Base-by-base conservation (phyloP, 2,329 filamentous ascomycete genomes). In the Drechslera avenae region DNA sequence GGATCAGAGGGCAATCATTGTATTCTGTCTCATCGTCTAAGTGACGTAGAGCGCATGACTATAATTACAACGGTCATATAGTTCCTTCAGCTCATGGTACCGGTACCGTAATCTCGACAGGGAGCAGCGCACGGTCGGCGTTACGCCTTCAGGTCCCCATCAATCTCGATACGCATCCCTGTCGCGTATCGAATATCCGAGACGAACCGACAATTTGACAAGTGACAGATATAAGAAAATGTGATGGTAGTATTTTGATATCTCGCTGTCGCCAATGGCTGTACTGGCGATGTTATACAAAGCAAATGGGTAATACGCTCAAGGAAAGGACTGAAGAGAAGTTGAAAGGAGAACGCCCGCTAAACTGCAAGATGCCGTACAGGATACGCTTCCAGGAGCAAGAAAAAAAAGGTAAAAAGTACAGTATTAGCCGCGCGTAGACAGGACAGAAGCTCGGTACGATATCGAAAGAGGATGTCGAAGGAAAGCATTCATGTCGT, bases 311-410 rank as follows among this genome's bases (percentile, higher is more conserved):
- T 56, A 56, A 32, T 56, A 39, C 32, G 46, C 47, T 42, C 12
- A 32, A 17, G 33, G 26, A 14, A 39, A 46, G 28, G 36, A 54
- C 30, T 33, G 37, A 34, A 54, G 18, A 48, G 42, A 45, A 33
- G 23, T 31, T 41, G 39, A 46, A 58, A 52, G 54, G 19, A 50
- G 55, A 68, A 71, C 67, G 66, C 69, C 69, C 67, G 67, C 69
- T 68, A 67, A 59, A 63, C 57, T 59, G 63, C 66, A 61, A 60
- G 50, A 60, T 66, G 57, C 60, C 54, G 48, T 51, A 31, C 17
- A 44, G 37, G 36, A 53, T 14, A 34, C 28, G 48, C 47, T 42
- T 42, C 32, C 39, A 40, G 19, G 59, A 40, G 43, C 35, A 52
- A 44, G 48, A 55, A 46, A 49, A 37, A 52, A 39, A 40, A 55